Evolutionary conservation across 1,139 yeast genomes (phyloP).

Genomic region (Geotrichum fermentans): DNA sequence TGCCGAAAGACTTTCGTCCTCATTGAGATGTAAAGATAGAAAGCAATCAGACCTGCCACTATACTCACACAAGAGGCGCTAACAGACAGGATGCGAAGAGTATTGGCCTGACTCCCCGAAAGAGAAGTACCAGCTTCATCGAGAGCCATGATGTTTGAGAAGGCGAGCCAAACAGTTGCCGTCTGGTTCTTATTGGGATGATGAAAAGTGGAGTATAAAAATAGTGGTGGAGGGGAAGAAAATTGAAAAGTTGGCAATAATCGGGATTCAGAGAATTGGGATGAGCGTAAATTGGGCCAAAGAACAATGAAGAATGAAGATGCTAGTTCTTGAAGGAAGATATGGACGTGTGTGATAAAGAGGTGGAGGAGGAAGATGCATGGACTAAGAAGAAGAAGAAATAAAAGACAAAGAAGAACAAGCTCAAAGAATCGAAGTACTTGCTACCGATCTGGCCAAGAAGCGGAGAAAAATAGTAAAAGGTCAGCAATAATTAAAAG

Average conservation of each 20-base stretch:
- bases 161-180: too few species aligned
- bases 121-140: neutral
- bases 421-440: neutral
- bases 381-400: neutral
- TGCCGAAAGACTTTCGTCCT: conserved; percentile 33
- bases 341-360: too few species aligned
- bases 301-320: too few species aligned
- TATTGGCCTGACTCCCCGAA: conserved; percentile 23
- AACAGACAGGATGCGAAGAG: conserved; percentile 30
- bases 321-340: too few species aligned
- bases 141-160: neutral
- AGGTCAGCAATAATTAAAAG: neutral
- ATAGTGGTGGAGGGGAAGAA: too few species aligned
- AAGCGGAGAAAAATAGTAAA: neutral
- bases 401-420: too few species aligned
- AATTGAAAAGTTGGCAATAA: neutral
- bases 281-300: too few species aligned
- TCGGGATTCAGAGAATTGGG: too few species aligned
- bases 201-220: neutral
- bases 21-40: conserved; percentile 35
- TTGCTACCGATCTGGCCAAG: neutral
- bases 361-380: neutral
- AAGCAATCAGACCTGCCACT: conserved; percentile 32
- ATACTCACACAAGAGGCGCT: conserved; percentile 32
- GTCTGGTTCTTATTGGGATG: neutral